Conservation (phyloP, 805 yeast species). For the Candida xyloterini region DNA sequence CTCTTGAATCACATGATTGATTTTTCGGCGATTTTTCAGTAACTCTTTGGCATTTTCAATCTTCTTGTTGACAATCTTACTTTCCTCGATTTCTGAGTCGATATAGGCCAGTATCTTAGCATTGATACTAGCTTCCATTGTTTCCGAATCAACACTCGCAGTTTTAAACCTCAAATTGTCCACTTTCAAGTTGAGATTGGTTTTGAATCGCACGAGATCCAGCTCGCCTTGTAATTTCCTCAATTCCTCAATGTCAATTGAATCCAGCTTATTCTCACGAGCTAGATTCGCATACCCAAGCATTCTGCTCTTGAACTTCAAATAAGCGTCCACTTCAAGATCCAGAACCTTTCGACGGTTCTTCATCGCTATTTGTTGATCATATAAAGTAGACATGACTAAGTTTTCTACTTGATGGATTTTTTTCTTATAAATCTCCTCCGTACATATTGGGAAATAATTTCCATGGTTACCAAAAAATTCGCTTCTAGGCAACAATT, state of each 20-base stretch:
- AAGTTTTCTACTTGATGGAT: background rate
- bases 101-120: slow-evolving; percentile 20
- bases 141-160: slow-evolving; percentile 14
- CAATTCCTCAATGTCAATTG: slow-evolving; percentile 15
- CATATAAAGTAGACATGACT: slow-evolving; percentile 8
- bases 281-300: slow-evolving; percentile 15
- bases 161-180: slow-evolving; percentile 21
- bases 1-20: slow-evolving; percentile 25
- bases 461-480: background rate
- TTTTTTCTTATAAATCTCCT: background rate
- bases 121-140: slow-evolving; percentile 21
- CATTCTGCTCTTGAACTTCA: slow-evolving; percentile 22
- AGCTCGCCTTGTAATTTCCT: slow-evolving; percentile 20
- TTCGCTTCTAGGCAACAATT: background rate
- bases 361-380: slow-evolving; percentile 25
- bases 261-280: slow-evolving; percentile 17
- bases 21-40: slow-evolving; percentile 22
- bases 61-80: slow-evolving; percentile 17
- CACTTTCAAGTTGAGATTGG: slow-evolving; percentile 17
- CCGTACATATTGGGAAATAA: background rate
- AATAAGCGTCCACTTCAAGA: slow-evolving; percentile 28
- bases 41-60: slow-evolving; percentile 24
- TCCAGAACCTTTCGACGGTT: slow-evolving; percentile 31
- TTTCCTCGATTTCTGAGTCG: slow-evolving; percentile 21
- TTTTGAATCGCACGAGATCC: slow-evolving; percentile 17